Percentiles rank a stretch among this genome's conserved stretches.
Evolutionary conservation across 2,329 filamentous ascomycete species (phyloP).

Genomic region (Penicillium sp.): DNA sequence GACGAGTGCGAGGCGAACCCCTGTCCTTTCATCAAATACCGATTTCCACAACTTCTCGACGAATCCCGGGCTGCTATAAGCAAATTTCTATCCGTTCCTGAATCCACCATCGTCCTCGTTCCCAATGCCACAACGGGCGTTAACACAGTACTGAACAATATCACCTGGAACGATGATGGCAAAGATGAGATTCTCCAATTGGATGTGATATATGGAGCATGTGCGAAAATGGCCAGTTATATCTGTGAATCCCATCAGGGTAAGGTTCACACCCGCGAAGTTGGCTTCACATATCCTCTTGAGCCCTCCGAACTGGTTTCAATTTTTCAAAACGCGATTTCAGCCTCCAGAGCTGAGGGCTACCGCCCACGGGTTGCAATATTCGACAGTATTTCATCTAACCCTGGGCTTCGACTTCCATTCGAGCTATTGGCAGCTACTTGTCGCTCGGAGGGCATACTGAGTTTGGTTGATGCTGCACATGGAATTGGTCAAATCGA

Average conservation of each 20-base stretch:
- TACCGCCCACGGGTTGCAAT: constrained; percentile 57
- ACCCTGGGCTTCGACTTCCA: constrained; percentile 73
- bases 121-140: constrained; percentile 67
- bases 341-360: constrained; percentile 7
- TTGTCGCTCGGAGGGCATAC: constrained; percentile 63
- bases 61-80: constrained; percentile 64
- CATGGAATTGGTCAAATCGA: constrained; percentile 76
- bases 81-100: constrained; percentile 63
- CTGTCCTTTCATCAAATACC: constrained; percentile 71
- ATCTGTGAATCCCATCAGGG: constrained; percentile 62
- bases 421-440: constrained; percentile 63
- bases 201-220: constrained; percentile 71
- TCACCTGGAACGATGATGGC: constrained; percentile 60
- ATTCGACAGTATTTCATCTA: constrained; percentile 74
- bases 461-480: constrained; percentile 75
- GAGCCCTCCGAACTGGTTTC: constrained; percentile 64
- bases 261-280: constrained; percentile 31
- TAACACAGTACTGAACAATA: constrained; percentile 73
- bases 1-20: constrained; percentile 60
- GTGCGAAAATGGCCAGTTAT: constrained; percentile 69
- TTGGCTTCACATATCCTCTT: constrained; percentile 66
- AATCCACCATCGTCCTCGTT: constrained; percentile 68
- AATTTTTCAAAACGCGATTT: constrained; percentile 9
- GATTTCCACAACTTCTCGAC: constrained; percentile 62
- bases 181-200: constrained; percentile 65